phyloP scores from a whole-genome alignment of 2,329 filamentous ascomycete species.

The Herpotrichia juniperi region DNA sequence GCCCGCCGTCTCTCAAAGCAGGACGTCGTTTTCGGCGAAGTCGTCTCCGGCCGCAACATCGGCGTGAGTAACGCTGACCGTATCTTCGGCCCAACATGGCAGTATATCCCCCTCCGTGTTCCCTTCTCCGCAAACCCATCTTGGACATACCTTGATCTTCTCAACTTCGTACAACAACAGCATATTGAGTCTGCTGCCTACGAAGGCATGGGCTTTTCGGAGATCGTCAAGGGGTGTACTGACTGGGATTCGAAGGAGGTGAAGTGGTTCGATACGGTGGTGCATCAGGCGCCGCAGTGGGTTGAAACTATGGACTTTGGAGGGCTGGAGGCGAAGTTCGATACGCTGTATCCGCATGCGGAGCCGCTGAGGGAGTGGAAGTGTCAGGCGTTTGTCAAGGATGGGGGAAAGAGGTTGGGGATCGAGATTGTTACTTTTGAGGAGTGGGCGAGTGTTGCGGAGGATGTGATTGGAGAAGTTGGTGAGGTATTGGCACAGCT shows the following conservation, averaged over 20 bases:
- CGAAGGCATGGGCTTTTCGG: conserved; percentile 44
- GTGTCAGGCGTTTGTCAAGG: conserved; percentile 62
- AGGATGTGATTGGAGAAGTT: conserved; percentile 55
- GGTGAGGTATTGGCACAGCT: conserved; percentile 33
- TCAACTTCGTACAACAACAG: conserved; percentile 44
- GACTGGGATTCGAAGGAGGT: conserved; percentile 33
- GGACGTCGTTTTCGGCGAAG: conserved; percentile 70
- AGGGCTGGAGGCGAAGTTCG: conserved; percentile 47
- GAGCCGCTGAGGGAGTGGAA: conserved; percentile 57
- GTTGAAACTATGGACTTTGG: conserved; percentile 62
- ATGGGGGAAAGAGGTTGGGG: conserved; percentile 57
- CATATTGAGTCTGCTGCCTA: conserved; percentile 37
- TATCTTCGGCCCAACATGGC: conserved; percentile 70
- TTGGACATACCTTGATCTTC: conserved; percentile 49
- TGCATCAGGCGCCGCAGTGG: conserved; percentile 55
- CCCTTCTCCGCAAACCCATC: conserved; percentile 51
- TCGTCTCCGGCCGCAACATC: conserved; percentile 68
- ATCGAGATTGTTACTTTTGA: conserved; percentile 67
- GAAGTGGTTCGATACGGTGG: conserved; percentile 45
- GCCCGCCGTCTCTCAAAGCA: conserved; percentile 58
- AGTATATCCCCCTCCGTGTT: conserved; percentile 69
- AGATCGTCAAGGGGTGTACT: conserved; percentile 44
- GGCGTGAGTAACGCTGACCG: conserved; percentile 61
- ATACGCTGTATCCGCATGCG: conserved; percentile 62
- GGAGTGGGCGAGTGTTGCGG: conserved; percentile 60